Percentiles rank a stretch among this genome's conserved stretches.
Conservation (phyloP, 805 yeast species). For the Metschnikowia matae region DNA sequence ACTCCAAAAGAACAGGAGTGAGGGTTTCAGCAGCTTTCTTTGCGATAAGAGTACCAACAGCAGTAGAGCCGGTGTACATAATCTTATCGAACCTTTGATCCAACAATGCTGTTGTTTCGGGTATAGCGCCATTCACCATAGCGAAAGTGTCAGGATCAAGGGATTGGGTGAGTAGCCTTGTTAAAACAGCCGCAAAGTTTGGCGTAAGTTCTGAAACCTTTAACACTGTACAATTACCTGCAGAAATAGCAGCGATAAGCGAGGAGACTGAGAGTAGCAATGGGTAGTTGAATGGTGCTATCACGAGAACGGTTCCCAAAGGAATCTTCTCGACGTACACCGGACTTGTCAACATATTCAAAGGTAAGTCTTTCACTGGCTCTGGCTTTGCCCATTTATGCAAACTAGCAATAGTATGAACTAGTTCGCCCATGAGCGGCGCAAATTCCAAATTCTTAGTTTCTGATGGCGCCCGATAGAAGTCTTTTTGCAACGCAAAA, state of each 20-base stretch:
- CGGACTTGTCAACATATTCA: conserved; percentile 23
- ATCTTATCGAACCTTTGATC: conserved; percentile 73
- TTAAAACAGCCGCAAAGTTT: conserved; percentile 50
- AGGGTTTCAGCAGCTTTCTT: conserved; percentile 78
- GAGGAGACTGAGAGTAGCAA: conserved; percentile 60
- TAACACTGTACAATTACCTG: conserved; percentile 75
- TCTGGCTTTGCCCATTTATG: conserved; percentile 58
- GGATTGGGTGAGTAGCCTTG: conserved; percentile 49
- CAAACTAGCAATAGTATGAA: conserved; percentile 55
- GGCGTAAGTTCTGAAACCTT: conserved; percentile 78
- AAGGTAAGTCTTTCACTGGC: conserved; percentile 33
- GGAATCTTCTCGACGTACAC: conserved; percentile 26
- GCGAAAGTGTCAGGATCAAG: conserved; percentile 54
- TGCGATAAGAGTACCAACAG: conserved; percentile 75
- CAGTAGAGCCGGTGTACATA: conserved; percentile 76
- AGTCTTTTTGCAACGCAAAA: conserved; percentile 61
- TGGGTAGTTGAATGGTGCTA: conserved; percentile 83
- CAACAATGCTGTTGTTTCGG: conserved; percentile 48
- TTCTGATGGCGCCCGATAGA: conserved; percentile 62
- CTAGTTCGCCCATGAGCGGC: conserved; percentile 50
- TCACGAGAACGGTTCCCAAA: conserved; percentile 65
- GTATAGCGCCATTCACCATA: conserved; percentile 69
- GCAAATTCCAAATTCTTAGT: conserved; percentile 56
- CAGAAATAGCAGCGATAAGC: conserved; percentile 74
- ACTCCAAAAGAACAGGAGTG: conserved; percentile 76